Percentiles rank a stretch among this genome's conserved stretches.
Evolutionary conservation across 148 eudicot species (phyloP).

Genomic region (Fagopyrum homotropicum): DNA sequence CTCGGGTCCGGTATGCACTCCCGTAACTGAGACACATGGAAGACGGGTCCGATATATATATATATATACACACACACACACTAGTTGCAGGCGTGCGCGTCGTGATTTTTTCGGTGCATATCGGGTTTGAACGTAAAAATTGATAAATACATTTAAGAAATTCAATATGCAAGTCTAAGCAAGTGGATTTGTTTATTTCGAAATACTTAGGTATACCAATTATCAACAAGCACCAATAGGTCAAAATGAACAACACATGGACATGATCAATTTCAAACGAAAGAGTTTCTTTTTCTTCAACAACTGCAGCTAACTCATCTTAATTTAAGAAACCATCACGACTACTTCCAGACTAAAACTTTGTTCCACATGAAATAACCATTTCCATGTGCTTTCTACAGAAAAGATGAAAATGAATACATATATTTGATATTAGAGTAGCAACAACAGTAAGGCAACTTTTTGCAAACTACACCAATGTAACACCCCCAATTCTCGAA

Average conservation of each 20-base stretch:
- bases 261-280: conserved; percentile 84
- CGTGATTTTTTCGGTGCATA: too few species aligned
- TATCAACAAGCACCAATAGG: not conserved
- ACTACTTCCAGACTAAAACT: conserved; percentile 46
- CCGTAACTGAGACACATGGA: too few species aligned
- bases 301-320: conserved; percentile 88
- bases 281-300: conserved; percentile 96
- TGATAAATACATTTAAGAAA: too few species aligned
- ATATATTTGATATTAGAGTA: not conserved
- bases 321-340: conserved; percentile 79
- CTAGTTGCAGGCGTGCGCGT: too few species aligned
- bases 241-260: conserved; percentile 39
- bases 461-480: not conserved
- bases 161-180: too few species aligned
- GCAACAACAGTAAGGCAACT: not conserved
- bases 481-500: too few species aligned
- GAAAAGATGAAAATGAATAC: not conserved
- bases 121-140: too few species aligned
- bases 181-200: too few species aligned
- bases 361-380: conserved; percentile 74
- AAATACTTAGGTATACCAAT: too few species aligned
- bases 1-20: too few species aligned
- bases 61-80: too few species aligned
- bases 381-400: conserved; percentile 47
- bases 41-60: too few species aligned